phyloP scores from a whole-genome alignment of 257 asterid species.

The Prunella vulgaris region DNA sequence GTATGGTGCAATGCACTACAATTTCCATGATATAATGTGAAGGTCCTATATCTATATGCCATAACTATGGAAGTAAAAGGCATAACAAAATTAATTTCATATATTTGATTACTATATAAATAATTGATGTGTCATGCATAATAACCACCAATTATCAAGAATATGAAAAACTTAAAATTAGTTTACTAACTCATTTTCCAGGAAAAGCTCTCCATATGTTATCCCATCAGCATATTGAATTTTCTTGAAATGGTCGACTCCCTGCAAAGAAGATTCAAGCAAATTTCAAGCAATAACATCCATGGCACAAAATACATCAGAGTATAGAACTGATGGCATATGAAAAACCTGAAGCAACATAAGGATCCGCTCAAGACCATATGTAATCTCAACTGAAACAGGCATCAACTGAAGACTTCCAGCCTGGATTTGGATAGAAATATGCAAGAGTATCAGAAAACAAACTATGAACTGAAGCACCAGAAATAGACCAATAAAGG shows the following conservation, averaged over 20 bases:
- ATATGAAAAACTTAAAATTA: constrained; percentile 14
- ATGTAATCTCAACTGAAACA: constrained; percentile 90
- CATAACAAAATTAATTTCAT: not conserved
- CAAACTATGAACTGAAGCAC: constrained; percentile 10
- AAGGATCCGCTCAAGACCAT: constrained; percentile 95
- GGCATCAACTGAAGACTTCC: constrained; percentile 92
- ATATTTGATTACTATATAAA: not conserved
- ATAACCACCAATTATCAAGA: constrained; percentile 15
- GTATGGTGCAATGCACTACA: not conserved
- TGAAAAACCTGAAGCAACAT: constrained; percentile 92
- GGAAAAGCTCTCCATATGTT: constrained; percentile 92
- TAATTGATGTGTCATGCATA: not conserved
- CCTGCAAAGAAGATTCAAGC: constrained; percentile 47
- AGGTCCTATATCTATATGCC: constrained; percentile 1
- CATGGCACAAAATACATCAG: constrained; percentile 11
- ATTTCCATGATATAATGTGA: not conserved
- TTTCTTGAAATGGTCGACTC: constrained; percentile 97
- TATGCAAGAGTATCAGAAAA: constrained; percentile 9
- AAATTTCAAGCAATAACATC: constrained; percentile 22
- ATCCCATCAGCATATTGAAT: constrained; percentile 94
- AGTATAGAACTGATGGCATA: constrained; percentile 16
- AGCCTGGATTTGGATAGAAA: constrained; percentile 49
- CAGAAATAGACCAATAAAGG: constrained; percentile 1
- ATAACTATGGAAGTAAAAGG: not conserved
- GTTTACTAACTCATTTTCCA: constrained; percentile 83